Percentiles rank a stretch among this genome's conserved stretches.
phyloP scores from a whole-genome alignment of 768 basidiomycete genomes.

The Kwoniella mangroviensis region DNA sequence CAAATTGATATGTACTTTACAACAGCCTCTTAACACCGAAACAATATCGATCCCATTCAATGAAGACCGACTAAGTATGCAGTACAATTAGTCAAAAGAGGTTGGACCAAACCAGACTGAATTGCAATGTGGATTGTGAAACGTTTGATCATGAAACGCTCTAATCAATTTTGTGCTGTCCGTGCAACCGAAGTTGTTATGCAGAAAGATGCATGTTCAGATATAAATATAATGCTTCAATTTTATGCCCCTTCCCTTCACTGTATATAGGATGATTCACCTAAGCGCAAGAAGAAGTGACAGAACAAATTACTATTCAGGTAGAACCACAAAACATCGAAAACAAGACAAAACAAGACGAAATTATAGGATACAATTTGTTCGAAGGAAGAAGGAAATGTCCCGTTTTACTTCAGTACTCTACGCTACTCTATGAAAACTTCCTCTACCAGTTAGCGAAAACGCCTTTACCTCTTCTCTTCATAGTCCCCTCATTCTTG shows the following conservation, averaged over 20 bases:
- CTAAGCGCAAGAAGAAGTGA: too few species aligned
- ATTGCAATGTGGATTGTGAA: too few species aligned
- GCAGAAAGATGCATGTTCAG: background rate
- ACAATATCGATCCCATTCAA: too few species aligned
- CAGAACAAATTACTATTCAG: background rate
- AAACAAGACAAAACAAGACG: background rate
- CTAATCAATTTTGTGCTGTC: background rate
- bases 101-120: too few species aligned
- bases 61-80: too few species aligned
- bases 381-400: background rate
- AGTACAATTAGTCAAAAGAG: too few species aligned
- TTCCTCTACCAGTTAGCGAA: constrained; percentile 20
- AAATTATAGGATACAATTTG: background rate
- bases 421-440: background rate
- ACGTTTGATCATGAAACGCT: background rate
- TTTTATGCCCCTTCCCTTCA: background rate
- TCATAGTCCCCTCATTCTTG: constrained; percentile 3
- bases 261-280: too few species aligned
- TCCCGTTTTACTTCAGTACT: background rate
- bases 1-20: too few species aligned
- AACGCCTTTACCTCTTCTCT: constrained; percentile 18
- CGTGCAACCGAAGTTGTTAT: background rate
- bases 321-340: background rate
- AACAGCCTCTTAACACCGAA: too few species aligned
- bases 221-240: background rate